phyloP scores from a whole-genome alignment of 1,284 basidiomycete species.

The Apiotrichum siamense region DNA sequence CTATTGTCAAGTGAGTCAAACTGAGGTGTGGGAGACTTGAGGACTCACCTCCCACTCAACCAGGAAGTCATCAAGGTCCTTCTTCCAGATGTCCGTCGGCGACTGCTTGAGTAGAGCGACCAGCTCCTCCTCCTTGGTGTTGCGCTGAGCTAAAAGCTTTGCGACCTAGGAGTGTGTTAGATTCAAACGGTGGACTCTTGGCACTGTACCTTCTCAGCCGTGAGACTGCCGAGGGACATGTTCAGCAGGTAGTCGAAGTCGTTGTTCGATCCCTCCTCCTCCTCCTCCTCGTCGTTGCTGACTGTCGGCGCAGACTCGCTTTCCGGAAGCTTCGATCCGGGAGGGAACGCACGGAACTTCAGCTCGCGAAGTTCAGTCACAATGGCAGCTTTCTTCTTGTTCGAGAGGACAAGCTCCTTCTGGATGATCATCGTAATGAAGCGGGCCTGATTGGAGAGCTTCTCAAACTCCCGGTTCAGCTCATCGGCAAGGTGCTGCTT shows the following conservation, averaged over 20 bases:
- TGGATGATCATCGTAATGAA: constrained; percentile 96
- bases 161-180: constrained; percentile 52
- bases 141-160: constrained; percentile 72
- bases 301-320: constrained; percentile 64
- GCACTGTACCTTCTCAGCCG: constrained; percentile 71
- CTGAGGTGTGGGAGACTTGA: too few species aligned
- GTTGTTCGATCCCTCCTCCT: constrained; percentile 52
- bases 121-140: constrained; percentile 77
- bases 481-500: constrained; percentile 89
- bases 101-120: constrained; percentile 69
- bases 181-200: constrained; percentile 50
- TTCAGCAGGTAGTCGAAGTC: constrained; percentile 94
- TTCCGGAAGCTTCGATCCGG: constrained; percentile 55
- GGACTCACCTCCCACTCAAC: constrained; percentile 65
- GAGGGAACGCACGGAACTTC: constrained; percentile 83
- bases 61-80: constrained; percentile 79
- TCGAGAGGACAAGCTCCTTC: constrained; percentile 81
- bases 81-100: constrained; percentile 83
- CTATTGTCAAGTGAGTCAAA: constrained; percentile 50
- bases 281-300: constrained; percentile 51
- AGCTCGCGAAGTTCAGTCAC: constrained; percentile 74
- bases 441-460: constrained; percentile 87
- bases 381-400: constrained; percentile 83
- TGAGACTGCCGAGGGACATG: constrained; percentile 94
- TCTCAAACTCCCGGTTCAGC: constrained; percentile 75